These are phyloP conservation scores for Pichia sp. DNA, from an alignment of 1,139 yeast genomes.

Conservation along the genomic window DNA sequence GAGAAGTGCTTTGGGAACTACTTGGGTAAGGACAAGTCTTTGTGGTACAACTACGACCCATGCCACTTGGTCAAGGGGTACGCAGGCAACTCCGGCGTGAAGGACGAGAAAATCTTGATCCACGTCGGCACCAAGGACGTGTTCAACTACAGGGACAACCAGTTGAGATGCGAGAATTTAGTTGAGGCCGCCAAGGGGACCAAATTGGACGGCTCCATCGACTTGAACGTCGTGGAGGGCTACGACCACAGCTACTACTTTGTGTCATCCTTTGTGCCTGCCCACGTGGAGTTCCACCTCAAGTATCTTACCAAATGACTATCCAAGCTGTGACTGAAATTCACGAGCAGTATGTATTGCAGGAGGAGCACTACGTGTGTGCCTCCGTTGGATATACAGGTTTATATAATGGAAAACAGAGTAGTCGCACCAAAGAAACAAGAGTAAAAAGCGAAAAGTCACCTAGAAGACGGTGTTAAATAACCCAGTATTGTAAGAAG, in stretches of 20 bases:
- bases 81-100: slow-evolving; percentile 26
- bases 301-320: slow-evolving; percentile 8
- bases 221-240: slow-evolving; percentile 67
- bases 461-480: too few relatives aligned
- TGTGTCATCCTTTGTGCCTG: slow-evolving; percentile 73
- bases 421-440: too few relatives aligned
- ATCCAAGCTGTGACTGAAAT: neutral
- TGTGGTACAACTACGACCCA: slow-evolving; percentile 81
- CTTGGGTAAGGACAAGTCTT: slow-evolving; percentile 55
- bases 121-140: slow-evolving; percentile 81
- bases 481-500: too few relatives aligned
- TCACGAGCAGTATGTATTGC: neutral
- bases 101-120: slow-evolving; percentile 58
- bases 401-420: neutral
- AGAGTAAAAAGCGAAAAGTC: neutral
- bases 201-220: slow-evolving; percentile 55
- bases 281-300: slow-evolving; percentile 81
- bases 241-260: slow-evolving; percentile 91
- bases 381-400: neutral
- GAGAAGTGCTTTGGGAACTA: slow-evolving; percentile 76
- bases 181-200: slow-evolving; percentile 59
- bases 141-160: slow-evolving; percentile 58
- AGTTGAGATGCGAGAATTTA: slow-evolving; percentile 74
- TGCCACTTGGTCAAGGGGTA: slow-evolving; percentile 60
- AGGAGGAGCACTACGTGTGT: neutral